Percentiles rank a stretch among this genome's conserved stretches.
Conservation (phyloP, 352 stramenopile species). For the Phytophthora gonapodyides region DNA sequence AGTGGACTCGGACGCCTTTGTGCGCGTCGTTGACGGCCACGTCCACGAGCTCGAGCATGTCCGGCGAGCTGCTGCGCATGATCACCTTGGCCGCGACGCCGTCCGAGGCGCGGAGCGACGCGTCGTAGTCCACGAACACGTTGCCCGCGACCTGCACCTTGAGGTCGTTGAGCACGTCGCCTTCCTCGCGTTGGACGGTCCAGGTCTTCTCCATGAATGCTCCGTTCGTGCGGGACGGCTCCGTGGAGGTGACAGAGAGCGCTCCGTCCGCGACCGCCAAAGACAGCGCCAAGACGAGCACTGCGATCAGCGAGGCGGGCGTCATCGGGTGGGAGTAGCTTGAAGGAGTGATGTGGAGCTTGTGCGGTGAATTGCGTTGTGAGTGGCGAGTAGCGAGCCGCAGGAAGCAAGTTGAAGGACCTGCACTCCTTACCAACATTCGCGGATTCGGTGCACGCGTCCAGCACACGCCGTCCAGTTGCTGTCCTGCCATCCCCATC, state of each 20-base stretch:
- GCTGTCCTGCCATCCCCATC: conserved; percentile 2
- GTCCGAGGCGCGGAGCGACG: conserved; percentile 20
- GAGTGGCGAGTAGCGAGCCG: conserved; percentile 5
- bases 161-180: conserved; percentile 26
- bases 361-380: conserved; percentile 31
- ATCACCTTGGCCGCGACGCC: conserved; percentile 33
- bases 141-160: conserved; percentile 37
- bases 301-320: conserved; percentile 4
- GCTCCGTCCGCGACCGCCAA: conserved; percentile 3
- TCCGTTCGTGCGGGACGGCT: conserved; percentile 7
- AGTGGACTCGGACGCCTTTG: conserved; percentile 39
- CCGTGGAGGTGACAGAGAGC: conserved; percentile 22
- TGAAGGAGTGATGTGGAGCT: background rate
- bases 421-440: conserved; percentile 35
- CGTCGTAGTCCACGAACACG: conserved; percentile 49
- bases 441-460: conserved; percentile 12
- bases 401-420: conserved; percentile 23
- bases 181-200: conserved; percentile 26
- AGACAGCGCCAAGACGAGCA: conserved; percentile 10
- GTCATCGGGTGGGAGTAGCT: conserved; percentile 15
- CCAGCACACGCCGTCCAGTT: conserved; percentile 4
- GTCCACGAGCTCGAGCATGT: conserved; percentile 41
- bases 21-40: conserved; percentile 32
- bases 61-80: conserved; percentile 31
- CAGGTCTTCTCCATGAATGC: conserved; percentile 38